Evolutionary conservation across 345 rosid species (phyloP).

Genomic region (Rhizophora mangle): DNA sequence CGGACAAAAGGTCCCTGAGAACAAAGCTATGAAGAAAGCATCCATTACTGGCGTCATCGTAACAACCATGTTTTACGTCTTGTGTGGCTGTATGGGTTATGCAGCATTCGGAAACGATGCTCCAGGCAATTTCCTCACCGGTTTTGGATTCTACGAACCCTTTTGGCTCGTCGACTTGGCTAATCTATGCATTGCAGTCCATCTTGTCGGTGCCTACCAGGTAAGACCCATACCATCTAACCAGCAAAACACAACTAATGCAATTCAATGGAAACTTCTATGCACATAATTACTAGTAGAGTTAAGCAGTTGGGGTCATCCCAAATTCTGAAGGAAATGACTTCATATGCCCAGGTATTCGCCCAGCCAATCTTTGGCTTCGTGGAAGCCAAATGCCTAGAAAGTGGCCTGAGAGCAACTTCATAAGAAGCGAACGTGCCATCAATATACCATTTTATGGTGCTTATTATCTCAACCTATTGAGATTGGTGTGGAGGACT

Average conservation of each 20-base stretch:
- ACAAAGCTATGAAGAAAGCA: constrained; percentile 27
- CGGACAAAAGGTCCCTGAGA: constrained; percentile 25
- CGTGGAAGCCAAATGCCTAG: constrained; percentile 45
- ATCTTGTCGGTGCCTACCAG: constrained; percentile 86
- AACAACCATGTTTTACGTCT: constrained; percentile 66
- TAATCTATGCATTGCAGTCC: constrained; percentile 74
- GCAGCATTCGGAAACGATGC: constrained; percentile 85
- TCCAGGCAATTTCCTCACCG: constrained; percentile 86
- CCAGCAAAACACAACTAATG: too few relatives aligned
- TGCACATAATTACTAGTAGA: neutral
- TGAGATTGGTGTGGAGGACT: constrained; percentile 77
- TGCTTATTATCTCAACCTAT: constrained; percentile 42
- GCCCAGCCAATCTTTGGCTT: constrained; percentile 66
- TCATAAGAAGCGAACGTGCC: constrained; percentile 50
- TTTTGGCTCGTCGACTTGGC: constrained; percentile 83
- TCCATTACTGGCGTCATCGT: constrained; percentile 33
- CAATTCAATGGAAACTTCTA: neutral
- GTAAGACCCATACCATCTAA: constrained; percentile 22
- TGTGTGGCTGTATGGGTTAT: constrained; percentile 78
- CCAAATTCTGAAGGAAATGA: neutral
- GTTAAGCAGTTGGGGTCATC: neutral
- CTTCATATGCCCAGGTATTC: constrained; percentile 46
- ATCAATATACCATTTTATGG: constrained; percentile 42
- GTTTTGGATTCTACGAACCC: constrained; percentile 84
- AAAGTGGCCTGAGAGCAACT: constrained; percentile 59